phyloP scores from a whole-genome alignment of 2,329 filamentous ascomycete genomes.

The Zymoseptoria tritici region DNA sequence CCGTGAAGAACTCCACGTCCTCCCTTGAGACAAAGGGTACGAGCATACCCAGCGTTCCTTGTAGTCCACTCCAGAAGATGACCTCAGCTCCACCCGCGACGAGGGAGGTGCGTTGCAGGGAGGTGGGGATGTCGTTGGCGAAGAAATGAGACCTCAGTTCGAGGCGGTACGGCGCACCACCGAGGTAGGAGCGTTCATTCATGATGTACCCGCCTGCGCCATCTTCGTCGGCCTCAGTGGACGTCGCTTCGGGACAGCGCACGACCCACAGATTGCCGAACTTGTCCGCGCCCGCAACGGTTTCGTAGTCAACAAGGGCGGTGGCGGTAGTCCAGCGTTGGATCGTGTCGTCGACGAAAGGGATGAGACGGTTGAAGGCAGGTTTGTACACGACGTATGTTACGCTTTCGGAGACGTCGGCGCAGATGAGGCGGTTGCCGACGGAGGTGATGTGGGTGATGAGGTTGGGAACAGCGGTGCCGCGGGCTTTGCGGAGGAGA shows the following conservation, averaged over 20 bases:
- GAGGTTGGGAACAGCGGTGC: constrained; percentile 42
- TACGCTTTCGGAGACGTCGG: constrained; percentile 86
- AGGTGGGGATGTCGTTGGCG: constrained; percentile 85
- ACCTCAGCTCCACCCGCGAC: constrained; percentile 89
- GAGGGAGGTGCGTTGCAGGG: constrained; percentile 79
- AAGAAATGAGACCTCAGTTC: constrained; percentile 84
- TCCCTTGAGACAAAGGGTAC: constrained; percentile 88
- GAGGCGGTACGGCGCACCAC: constrained; percentile 78
- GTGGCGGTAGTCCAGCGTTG: constrained; percentile 85
- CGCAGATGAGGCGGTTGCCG: constrained; percentile 83
- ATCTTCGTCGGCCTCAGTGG: constrained; percentile 85
- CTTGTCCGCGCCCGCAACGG: constrained; percentile 88
- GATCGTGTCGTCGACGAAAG: constrained; percentile 85
- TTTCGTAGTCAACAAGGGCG: constrained; percentile 96
- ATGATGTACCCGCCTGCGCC: constrained; percentile 84
- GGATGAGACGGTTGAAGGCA: constrained; percentile 82
- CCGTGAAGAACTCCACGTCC: constrained; percentile 97
- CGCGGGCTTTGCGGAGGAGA: constrained; percentile 71
- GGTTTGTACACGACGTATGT: constrained; percentile 92
- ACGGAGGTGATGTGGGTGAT: constrained; percentile 86
- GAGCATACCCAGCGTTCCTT: constrained; percentile 88
- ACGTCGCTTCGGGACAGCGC: constrained; percentile 76
- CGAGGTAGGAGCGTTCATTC: constrained; percentile 82
- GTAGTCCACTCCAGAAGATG: constrained; percentile 85
- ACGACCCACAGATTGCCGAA: constrained; percentile 96